Evolutionary conservation across 1,139 yeast genomes (phyloP).

Genomic region (Blastobotrys illinoisensis): DNA sequence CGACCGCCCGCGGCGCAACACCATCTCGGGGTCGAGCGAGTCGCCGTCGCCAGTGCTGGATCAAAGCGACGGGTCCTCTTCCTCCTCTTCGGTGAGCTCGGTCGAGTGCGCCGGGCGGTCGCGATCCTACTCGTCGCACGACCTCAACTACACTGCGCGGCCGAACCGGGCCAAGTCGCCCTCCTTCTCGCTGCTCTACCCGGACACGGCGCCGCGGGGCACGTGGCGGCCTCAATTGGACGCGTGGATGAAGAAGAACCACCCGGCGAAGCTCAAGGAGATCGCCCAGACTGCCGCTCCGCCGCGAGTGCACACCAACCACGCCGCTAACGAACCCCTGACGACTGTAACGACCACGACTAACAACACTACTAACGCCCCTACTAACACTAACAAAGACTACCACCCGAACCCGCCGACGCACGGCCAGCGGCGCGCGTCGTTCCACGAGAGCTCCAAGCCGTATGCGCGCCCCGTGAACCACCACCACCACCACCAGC

Average conservation of each 20-base stretch:
- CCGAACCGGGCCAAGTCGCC: background rate
- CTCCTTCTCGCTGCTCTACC: slow-evolving; percentile 29
- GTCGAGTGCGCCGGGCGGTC: slow-evolving; percentile 1
- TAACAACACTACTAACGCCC: background rate
- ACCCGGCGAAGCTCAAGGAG: slow-evolving; percentile 23
- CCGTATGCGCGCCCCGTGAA: slow-evolving; percentile 10
- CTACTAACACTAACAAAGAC: slow-evolving; percentile 1
- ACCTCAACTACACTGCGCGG: background rate
- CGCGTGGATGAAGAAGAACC: slow-evolving; percentile 32
- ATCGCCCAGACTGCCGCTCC: slow-evolving; percentile 16
- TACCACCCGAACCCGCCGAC: slow-evolving; percentile 1
- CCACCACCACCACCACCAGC: slow-evolving; percentile 11
- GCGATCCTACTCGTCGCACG: slow-evolving; percentile 5
- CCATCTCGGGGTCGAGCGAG: background rate
- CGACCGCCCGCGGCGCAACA: slow-evolving; percentile 1
- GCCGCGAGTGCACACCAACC: slow-evolving; percentile 13
- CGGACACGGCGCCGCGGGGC: slow-evolving; percentile 38
- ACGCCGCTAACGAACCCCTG: slow-evolving; percentile 9
- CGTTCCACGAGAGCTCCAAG: slow-evolving; percentile 1
- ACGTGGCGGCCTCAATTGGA: slow-evolving; percentile 37
- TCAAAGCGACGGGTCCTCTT: background rate
- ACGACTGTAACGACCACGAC: slow-evolving; percentile 7
- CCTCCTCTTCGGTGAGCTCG: background rate
- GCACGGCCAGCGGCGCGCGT: background rate
- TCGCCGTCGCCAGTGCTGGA: slow-evolving; percentile 1